Conservation (phyloP, 192 early-diverging fungal genomes). For the Coemansia sp. region DNA sequence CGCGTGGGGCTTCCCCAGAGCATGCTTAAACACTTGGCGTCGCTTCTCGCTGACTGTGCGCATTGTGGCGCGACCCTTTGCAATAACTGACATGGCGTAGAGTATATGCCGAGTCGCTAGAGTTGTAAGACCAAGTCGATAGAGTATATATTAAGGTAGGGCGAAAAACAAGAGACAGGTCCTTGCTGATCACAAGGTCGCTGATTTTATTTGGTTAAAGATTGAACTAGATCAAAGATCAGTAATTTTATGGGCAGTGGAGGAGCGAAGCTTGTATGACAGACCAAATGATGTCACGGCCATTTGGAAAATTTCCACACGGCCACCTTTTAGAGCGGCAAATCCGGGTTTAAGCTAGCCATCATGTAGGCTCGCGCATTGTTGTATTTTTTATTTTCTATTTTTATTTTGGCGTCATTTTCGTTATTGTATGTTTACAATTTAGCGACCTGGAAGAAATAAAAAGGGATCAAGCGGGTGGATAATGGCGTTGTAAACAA, state of each 20-base stretch:
- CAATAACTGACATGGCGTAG: slow-evolving; percentile 20
- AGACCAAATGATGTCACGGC: background rate
- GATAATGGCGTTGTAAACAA: background rate
- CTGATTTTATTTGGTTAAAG: too few relatives aligned
- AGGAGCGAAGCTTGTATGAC: too few relatives aligned
- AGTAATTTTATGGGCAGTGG: background rate
- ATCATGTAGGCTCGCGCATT: background rate
- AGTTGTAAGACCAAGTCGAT: too few relatives aligned
- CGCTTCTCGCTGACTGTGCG: slow-evolving; percentile 24
- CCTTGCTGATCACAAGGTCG: too few relatives aligned
- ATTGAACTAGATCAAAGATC: background rate
- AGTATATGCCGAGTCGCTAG: too few relatives aligned
- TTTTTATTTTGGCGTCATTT: too few relatives aligned
- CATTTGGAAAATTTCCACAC: background rate
- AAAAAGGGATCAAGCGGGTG: background rate
- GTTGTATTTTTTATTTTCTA: background rate
- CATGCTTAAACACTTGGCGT: slow-evolving; percentile 50
- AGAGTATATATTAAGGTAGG: too few relatives aligned
- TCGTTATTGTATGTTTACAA: too few relatives aligned
- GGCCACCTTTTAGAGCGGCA: background rate
- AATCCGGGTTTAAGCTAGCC: background rate
- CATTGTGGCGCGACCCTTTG: slow-evolving; percentile 10
- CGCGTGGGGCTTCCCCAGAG: slow-evolving; percentile 41
- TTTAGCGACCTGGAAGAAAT: too few relatives aligned
- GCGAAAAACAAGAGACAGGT: too few relatives aligned